phyloP scores from a whole-genome alignment of 2,329 filamentous ascomycete species.

The Ceratocystis colombiana region DNA sequence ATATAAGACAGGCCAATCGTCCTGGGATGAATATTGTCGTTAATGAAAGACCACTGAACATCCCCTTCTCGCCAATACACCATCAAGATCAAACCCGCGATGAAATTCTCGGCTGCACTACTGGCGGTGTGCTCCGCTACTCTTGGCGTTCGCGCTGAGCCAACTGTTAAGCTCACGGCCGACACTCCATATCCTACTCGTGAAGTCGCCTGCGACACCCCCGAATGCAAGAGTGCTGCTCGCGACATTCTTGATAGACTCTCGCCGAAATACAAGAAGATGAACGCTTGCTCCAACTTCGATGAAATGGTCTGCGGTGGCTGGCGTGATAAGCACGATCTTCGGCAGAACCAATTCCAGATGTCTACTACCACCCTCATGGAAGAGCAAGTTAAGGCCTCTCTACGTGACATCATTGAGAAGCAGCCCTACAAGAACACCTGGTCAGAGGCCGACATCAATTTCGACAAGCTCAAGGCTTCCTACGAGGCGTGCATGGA shows the following conservation, averaged over 20 bases:
- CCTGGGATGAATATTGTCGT: neutral
- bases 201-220: conserved; percentile 27
- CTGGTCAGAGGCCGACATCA: neutral
- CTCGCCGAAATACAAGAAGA: conserved; percentile 42
- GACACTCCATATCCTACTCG: rapidly evolving
- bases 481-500: conserved; percentile 58
- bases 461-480: conserved; percentile 53
- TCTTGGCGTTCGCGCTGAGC: neutral
- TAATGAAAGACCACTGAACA: neutral
- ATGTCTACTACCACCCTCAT: conserved; percentile 52
- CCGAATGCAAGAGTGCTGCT: conserved; percentile 31
- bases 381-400: conserved; percentile 48
- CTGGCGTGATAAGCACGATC: conserved; percentile 53
- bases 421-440: conserved; percentile 40
- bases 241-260: conserved; percentile 31
- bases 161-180: neutral
- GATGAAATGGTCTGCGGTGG: conserved; percentile 58
- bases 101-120: neutral
- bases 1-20: neutral
- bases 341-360: conserved; percentile 53
- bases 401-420: conserved; percentile 54
- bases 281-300: conserved; percentile 61
- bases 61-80: too few species aligned
- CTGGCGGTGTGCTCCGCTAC: neutral
- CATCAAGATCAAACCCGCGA: neutral